A percentile compares a stretch with the other conserved stretches of the same genome.
Evolutionary conservation across 495 filamentous ascomycete genomes (phyloP).

Genomic region (Penicillium pancosmium): DNA sequence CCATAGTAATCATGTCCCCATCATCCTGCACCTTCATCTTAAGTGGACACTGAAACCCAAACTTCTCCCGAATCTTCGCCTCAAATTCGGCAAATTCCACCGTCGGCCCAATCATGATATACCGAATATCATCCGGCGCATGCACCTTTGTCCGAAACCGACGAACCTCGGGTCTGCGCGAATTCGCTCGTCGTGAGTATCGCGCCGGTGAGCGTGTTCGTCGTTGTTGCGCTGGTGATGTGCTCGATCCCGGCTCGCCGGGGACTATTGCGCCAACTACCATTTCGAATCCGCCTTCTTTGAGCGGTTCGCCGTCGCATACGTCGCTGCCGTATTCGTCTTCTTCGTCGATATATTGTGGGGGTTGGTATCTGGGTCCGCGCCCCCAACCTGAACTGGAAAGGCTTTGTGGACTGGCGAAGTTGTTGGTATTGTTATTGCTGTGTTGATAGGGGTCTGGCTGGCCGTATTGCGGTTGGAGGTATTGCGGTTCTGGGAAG

Average conservation of each 20-base stretch:
- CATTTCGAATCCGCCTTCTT: slow-evolving; percentile 84
- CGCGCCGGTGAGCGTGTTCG: slow-evolving; percentile 35
- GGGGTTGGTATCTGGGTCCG: slow-evolving; percentile 42
- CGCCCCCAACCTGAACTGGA: slow-evolving; percentile 37
- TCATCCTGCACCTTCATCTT: slow-evolving; percentile 88
- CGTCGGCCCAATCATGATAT: slow-evolving; percentile 79
- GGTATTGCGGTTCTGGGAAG: slow-evolving; percentile 13
- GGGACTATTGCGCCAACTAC: slow-evolving; percentile 40
- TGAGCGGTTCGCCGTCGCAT: slow-evolving; percentile 61
- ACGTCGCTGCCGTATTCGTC: slow-evolving; percentile 68
- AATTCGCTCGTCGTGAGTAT: slow-evolving; percentile 32
- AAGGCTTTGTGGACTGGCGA: slow-evolving; percentile 40
- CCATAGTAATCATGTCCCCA: slow-evolving; percentile 94
- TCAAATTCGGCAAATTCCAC: slow-evolving; percentile 78
- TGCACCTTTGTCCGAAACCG: slow-evolving; percentile 91
- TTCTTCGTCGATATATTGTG: slow-evolving; percentile 72
- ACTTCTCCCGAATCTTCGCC: slow-evolving; percentile 79
- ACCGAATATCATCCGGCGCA: slow-evolving; percentile 81
- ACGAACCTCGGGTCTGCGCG: slow-evolving; percentile 44
- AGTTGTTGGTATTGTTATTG: slow-evolving; percentile 47
- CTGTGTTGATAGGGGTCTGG: not conserved
- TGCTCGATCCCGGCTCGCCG: not conserved
- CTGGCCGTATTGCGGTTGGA: slow-evolving; percentile 2
- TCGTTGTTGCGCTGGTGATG: slow-evolving; percentile 18
- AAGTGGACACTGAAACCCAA: slow-evolving; percentile 67